Percentiles rank a stretch among this genome's conserved stretches.
Evolutionary conservation across 129 eudicot genomes (phyloP).

Genomic region (Glebionis coronaria): DNA sequence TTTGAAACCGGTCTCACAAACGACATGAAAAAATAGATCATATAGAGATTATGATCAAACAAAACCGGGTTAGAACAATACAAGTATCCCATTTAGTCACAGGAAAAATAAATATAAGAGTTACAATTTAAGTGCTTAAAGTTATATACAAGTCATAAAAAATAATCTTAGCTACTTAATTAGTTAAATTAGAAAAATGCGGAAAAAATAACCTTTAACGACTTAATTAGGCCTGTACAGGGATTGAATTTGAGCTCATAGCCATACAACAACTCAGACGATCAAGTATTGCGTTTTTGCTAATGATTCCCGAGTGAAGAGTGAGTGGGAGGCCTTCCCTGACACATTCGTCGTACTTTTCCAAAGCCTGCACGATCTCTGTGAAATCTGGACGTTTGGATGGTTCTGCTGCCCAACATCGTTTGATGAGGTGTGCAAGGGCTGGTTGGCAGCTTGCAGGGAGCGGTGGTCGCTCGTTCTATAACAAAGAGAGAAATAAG

Average conservation of each 20-base stretch:
- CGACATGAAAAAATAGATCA: too few relatives aligned
- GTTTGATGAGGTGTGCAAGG: constrained; percentile 85
- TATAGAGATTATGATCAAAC: too few relatives aligned
- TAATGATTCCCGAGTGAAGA: constrained; percentile 56
- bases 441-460: constrained; percentile 96
- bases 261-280: constrained; percentile 77
- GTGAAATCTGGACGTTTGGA: constrained; percentile 93
- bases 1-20: too few relatives aligned
- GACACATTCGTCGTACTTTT: constrained; percentile 84
- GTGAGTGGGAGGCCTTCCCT: constrained; percentile 94
- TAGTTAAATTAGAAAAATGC: neutral
- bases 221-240: constrained; percentile 64
- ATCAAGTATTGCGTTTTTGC: constrained; percentile 54
- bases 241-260: constrained; percentile 54
- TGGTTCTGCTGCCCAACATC: constrained; percentile 89
- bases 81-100: too few relatives aligned
- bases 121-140: too few relatives aligned
- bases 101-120: too few relatives aligned
- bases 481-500: too few relatives aligned
- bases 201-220: neutral
- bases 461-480: constrained; percentile 90
- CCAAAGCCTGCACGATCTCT: constrained; percentile 71
- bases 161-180: neutral
- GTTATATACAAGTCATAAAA: too few relatives aligned
- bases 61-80: too few relatives aligned